Conservation (phyloP, 192 early-diverging fungal species). For the Dissophora globulifera region DNA sequence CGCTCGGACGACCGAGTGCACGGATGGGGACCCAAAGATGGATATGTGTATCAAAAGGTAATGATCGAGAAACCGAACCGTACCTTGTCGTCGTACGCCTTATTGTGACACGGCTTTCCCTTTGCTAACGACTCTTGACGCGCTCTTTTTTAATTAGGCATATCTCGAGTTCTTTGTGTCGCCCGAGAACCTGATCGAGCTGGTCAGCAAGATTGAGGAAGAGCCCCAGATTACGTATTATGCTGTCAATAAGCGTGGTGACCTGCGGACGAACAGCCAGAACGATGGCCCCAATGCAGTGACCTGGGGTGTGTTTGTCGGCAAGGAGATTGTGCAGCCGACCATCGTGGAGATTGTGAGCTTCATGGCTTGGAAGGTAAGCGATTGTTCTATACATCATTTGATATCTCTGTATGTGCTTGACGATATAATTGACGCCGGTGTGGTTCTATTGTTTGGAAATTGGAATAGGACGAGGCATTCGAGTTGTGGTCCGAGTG, state of each 20-base stretch:
- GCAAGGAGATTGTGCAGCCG: slow-evolving; percentile 94
- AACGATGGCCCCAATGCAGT: slow-evolving; percentile 92
- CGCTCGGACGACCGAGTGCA: slow-evolving; percentile 74
- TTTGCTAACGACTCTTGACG: no score
- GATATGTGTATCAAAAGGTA: slow-evolving; percentile 95
- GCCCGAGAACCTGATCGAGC: slow-evolving; percentile 69
- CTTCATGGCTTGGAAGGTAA: slow-evolving; percentile 94
- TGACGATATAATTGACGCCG: no score
- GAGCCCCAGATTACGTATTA: slow-evolving; percentile 87
- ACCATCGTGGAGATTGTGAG: slow-evolving; percentile 92
- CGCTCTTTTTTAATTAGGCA: no score
- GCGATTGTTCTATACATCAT: no score
- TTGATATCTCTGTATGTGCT: background rate
- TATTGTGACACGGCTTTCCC: no score
- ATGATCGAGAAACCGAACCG: no score
- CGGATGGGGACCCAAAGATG: slow-evolving; percentile 98
- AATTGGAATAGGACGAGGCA: slow-evolving; percentile 90
- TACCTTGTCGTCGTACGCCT: no score
- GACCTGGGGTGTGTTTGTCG: slow-evolving; percentile 99
- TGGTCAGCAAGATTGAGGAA: slow-evolving; percentile 75
- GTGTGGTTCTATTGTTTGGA: no score
- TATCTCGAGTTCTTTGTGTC: slow-evolving; percentile 97
- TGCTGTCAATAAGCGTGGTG: slow-evolving; percentile 87
- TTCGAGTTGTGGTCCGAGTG: slow-evolving; percentile 94
- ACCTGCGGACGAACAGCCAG: slow-evolving; percentile 89